A percentile compares a stretch with the other conserved stretches of the same genome.
These are phyloP conservation scores for Petrea volubilis DNA, from an alignment of 257 asterid species.

Conservation along the genomic window DNA sequence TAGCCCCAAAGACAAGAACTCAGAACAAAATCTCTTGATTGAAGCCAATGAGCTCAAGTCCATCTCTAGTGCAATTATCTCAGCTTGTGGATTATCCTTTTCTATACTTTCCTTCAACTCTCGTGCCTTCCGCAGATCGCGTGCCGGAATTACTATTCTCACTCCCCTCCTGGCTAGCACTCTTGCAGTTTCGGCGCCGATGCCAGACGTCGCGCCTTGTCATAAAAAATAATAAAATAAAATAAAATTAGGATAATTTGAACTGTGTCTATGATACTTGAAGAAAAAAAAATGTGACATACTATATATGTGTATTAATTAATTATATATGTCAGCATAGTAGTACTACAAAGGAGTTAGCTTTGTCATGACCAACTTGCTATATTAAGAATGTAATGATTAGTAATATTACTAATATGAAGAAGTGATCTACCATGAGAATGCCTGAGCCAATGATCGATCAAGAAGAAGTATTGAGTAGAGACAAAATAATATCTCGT, in stretches of 20 bases:
- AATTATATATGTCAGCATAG: too few species aligned
- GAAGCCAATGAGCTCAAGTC: slow-evolving; percentile 88
- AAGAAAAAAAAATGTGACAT: too few species aligned
- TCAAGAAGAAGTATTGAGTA: slow-evolving; percentile 12
- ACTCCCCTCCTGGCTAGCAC: slow-evolving; percentile 85
- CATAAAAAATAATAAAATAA: background rate
- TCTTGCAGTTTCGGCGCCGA: slow-evolving; percentile 89
- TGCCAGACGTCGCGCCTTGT: slow-evolving; percentile 92
- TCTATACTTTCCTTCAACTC: slow-evolving; percentile 57
- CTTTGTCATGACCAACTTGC: too few species aligned
- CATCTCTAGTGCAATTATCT: slow-evolving; percentile 62
- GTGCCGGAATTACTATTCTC: slow-evolving; percentile 76
- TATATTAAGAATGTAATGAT: too few species aligned
- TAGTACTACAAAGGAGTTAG: too few species aligned
- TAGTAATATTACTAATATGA: too few species aligned
- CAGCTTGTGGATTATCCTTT: slow-evolving; percentile 60
- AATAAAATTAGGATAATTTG: too few species aligned
- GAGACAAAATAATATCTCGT: slow-evolving; percentile 44
- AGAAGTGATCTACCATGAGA: too few species aligned
- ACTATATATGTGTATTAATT: too few species aligned
- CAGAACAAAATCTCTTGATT: slow-evolving; percentile 70
- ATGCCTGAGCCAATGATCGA: too few species aligned
- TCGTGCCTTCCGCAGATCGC: slow-evolving; percentile 65
- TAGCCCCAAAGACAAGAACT: slow-evolving; percentile 70
- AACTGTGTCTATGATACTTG: too few species aligned